phyloP scores from a whole-genome alignment of 148 eudicot genomes.

The Chenopodium suecicum region DNA sequence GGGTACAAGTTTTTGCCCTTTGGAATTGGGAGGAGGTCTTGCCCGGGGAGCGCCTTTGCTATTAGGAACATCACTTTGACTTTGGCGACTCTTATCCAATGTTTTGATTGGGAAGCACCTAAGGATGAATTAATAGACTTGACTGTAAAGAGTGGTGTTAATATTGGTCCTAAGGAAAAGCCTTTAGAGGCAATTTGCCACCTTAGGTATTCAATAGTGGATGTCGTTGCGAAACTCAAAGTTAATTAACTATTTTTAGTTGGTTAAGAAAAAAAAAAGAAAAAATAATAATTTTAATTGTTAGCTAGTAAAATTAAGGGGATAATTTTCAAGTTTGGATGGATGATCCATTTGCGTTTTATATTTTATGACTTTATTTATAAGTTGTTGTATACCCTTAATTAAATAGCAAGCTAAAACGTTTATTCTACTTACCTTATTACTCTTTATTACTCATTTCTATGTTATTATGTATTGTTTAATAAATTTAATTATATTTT shows the following conservation, averaged over 20 bases:
- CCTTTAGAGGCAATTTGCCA: slow-evolving; percentile 24
- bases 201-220: slow-evolving; percentile 17
- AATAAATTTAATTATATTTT: too few species aligned
- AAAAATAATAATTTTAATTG: too few species aligned
- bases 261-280: too few species aligned
- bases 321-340: too few species aligned
- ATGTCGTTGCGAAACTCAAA: slow-evolving; percentile 8
- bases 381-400: too few species aligned
- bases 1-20: slow-evolving; percentile 32
- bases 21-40: slow-evolving; percentile 37
- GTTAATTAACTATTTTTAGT: not conserved
- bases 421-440: too few species aligned
- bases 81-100: slow-evolving; percentile 30
- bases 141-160: not conserved
- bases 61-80: slow-evolving; percentile 20
- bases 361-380: too few species aligned
- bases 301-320: too few species aligned
- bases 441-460: too few species aligned
- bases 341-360: too few species aligned
- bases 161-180: slow-evolving; percentile 21
- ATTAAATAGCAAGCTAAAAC: too few species aligned
- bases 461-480: too few species aligned
- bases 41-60: slow-evolving; percentile 26
- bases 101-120: slow-evolving; percentile 31
- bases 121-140: slow-evolving; percentile 15